Conservation (phyloP, 768 basidiomycete genomes). For the Hortiboletus flavorubellus region DNA sequence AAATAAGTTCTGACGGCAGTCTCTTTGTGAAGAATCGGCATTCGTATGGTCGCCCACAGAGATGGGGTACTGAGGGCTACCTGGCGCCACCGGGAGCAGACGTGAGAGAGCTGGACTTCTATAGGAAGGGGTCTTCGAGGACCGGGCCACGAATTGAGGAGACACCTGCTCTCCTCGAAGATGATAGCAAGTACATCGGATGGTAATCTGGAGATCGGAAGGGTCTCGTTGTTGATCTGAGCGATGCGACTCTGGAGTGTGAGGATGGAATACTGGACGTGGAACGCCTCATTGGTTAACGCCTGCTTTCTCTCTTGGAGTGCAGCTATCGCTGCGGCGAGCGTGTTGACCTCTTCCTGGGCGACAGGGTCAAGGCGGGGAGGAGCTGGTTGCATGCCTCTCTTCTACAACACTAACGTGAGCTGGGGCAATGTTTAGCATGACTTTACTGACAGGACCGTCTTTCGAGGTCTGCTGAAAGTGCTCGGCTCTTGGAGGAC, state of each 20-base stretch:
- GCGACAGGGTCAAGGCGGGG: conserved; percentile 19
- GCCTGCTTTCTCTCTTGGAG: conserved; percentile 23
- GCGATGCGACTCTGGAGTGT: conserved; percentile 32
- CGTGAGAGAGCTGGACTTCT: conserved; percentile 36
- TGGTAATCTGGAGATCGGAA: conserved; percentile 29
- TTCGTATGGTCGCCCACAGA: conserved; percentile 35
- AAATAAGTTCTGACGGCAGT: conserved; percentile 29
- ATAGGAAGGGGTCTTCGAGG: conserved; percentile 29
- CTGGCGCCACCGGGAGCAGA: conserved; percentile 35
- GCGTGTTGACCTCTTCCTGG: conserved; percentile 26
- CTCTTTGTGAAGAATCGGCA: conserved; percentile 30
- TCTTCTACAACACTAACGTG: conserved; percentile 21
- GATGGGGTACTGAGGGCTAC: conserved; percentile 34
- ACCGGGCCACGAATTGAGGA: conserved; percentile 27
- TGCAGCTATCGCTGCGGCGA: conserved; percentile 17
- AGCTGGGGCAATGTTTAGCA: conserved; percentile 15
- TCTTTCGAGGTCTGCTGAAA: conserved; percentile 16
- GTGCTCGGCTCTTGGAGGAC: not conserved
- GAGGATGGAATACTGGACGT: conserved; percentile 27
- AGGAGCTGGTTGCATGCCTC: conserved; percentile 16
- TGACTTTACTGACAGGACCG: conserved; percentile 24
- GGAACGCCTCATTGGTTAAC: conserved; percentile 23
- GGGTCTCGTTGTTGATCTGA: conserved; percentile 30
- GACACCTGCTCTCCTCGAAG: conserved; percentile 30
- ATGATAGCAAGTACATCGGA: conserved; percentile 34